Conservation (phyloP, 345 rosid species). For the Theobroma cacao region DNA sequence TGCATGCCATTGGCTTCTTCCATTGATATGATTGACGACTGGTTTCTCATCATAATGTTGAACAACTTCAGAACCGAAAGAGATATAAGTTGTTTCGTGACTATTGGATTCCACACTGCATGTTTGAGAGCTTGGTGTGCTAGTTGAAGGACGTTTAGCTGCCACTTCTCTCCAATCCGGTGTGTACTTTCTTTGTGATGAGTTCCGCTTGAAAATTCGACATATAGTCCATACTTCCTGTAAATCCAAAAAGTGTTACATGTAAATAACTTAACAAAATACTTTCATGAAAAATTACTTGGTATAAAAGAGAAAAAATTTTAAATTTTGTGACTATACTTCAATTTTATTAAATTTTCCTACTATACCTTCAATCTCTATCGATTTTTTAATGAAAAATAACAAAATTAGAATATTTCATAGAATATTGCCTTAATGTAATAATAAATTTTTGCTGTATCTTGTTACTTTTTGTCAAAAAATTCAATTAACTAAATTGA, state of each 20-base stretch:
- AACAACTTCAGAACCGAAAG: slow-evolving; percentile 34
- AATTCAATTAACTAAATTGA: no score
- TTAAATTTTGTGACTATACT: no score
- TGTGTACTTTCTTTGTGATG: slow-evolving; percentile 45
- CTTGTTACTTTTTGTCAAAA: no score
- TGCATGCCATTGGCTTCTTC: slow-evolving; percentile 24
- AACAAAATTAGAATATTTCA: no score
- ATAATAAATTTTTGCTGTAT: no score
- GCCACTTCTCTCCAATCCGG: slow-evolving; percentile 61
- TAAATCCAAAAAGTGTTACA: background rate
- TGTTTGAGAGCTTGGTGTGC: slow-evolving; percentile 16
- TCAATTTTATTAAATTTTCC: no score
- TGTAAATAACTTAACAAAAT: background rate
- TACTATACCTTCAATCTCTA: no score
- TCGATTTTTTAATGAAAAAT: no score
- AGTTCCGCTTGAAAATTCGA: slow-evolving; percentile 69
- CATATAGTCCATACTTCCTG: slow-evolving; percentile 98
- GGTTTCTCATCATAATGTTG: slow-evolving; percentile 27
- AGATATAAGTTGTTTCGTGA: slow-evolving; percentile 43
- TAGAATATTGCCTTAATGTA: no score
- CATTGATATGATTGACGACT: slow-evolving; percentile 9
- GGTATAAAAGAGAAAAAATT: no score
- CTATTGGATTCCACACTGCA: slow-evolving; percentile 22
- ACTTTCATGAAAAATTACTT: background rate
- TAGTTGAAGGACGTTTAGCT: slow-evolving; percentile 23